Evolutionary conservation across 2,329 filamentous ascomycete genomes (phyloP).

Genomic region (Alternaria alternata): DNA sequence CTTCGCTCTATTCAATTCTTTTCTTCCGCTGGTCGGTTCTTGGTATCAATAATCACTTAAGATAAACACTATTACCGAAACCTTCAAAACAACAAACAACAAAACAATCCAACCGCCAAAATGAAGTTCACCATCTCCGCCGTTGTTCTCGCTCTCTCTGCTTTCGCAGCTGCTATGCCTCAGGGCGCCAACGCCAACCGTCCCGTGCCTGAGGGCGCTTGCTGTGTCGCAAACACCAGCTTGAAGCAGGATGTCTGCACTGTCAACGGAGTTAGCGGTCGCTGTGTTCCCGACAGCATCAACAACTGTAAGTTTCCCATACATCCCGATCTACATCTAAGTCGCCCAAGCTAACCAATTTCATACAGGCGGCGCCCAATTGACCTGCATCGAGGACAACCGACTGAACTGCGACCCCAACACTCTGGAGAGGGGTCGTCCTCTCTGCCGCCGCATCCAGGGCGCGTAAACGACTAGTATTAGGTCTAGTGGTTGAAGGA

Average conservation of each 20-base stretch:
- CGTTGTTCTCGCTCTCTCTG: constrained; percentile 27
- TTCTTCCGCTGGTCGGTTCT: constrained; percentile 20
- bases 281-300: constrained; percentile 35
- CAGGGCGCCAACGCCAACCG: constrained; percentile 29
- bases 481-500: background rate
- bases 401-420: constrained; percentile 35
- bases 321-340: background rate
- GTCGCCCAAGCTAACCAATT: background rate
- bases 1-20: constrained; percentile 5
- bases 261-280: constrained; percentile 36
- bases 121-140: constrained; percentile 38
- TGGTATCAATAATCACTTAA: constrained; percentile 8
- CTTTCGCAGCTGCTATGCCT: constrained; percentile 30
- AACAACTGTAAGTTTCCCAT: constrained; percentile 32
- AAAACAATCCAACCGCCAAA: constrained; percentile 6
- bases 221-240: constrained; percentile 37
- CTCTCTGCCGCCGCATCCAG: constrained; percentile 22
- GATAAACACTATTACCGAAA: constrained; percentile 5
- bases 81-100: background rate
- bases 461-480: constrained; percentile 1
- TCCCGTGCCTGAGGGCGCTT: constrained; percentile 35
- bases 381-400: constrained; percentile 41
- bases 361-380: constrained; percentile 29
- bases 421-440: constrained; percentile 34
- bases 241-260: constrained; percentile 45